A percentile compares a stretch with the other conserved stretches of the same genome.
Conservation (phyloP, 1,284 basidiomycete species). For the Sutorius eximius region DNA sequence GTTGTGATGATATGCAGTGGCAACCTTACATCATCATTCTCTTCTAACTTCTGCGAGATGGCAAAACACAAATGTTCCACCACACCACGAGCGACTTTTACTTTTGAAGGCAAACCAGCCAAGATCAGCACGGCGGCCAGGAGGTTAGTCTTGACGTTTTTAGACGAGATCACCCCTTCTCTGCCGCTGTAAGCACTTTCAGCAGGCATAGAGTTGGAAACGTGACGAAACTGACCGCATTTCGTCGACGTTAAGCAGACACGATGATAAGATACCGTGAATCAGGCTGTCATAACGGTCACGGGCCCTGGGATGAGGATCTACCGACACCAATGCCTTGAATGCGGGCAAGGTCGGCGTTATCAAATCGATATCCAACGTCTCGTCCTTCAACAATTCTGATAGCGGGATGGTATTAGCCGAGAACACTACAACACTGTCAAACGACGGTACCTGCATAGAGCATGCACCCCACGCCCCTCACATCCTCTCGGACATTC, state of each 20-base stretch:
- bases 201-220: background rate
- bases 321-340: constrained; percentile 70
- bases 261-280: constrained; percentile 85
- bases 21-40: constrained; percentile 62
- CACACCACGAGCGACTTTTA: constrained; percentile 72
- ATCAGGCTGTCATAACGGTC: constrained; percentile 62
- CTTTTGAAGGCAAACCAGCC: constrained; percentile 71
- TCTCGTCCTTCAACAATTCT: constrained; percentile 87
- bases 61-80: constrained; percentile 86
- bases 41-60: constrained; percentile 75
- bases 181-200: constrained; percentile 57
- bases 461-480: constrained; percentile 77
- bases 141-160: constrained; percentile 91
- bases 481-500: constrained; percentile 67
- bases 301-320: constrained; percentile 36
- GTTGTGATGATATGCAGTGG: background rate
- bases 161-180: constrained; percentile 70
- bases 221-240: constrained; percentile 66
- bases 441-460: constrained; percentile 62
- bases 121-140: constrained; percentile 84
- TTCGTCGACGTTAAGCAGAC: constrained; percentile 85
- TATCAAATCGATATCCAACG: constrained; percentile 73
- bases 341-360: constrained; percentile 78
- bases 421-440: background rate
- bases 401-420: constrained; percentile 3